Evolutionary conservation across 2,329 filamentous ascomycete genomes (phyloP), one percentile per base, ranked within the genome.

Genomic region (Ophiocordyceps camponoti-floridani): DNA sequence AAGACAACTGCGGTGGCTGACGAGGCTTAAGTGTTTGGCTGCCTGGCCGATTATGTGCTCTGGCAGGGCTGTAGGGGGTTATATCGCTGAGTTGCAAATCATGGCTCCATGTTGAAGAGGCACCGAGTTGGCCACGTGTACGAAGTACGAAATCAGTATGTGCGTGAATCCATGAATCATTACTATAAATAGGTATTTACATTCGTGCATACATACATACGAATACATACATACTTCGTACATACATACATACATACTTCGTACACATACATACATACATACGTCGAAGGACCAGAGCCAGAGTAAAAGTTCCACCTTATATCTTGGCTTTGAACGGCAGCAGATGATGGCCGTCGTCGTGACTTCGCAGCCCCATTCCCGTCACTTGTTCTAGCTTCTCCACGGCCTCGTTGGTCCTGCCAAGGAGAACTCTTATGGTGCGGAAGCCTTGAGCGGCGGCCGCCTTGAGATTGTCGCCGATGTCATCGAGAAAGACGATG

Each of bases 401-500:
- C 1, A 96, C 88, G 0, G 89, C 88, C 58, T 88, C 79, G 57
- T 75, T 82, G 1, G 83, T 77, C 58, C 72, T 77, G 2, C 88
- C 88, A 27, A 96, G 63, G 9, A 74, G 67, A 1, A 96, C 91
- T 62, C 89, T 94, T 51, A 96, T 73, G 0, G 89, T 96, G 46
- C 71, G 64, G 59, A 96, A 80, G 0, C 89, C 89, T 19, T 78
- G 66, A 43, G 70, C 71, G 61, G 71, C 83, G 1, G 79, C 91
- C 41, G 73, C 80, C 67, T 88, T 91, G 47, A 96, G 61, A 58
- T 98, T 98, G 62, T 88, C 79, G 2, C 91, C 91, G 58, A 98
- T 94, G 54, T 95, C 88, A 58, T 95, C 91, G 43, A 95, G 63
- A 58, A 98, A 98, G 4, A 94, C 63, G 41, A 95, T 68, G 45